Conservation (phyloP, 1,284 basidiomycete species). For the Athelia psychrophila region DNA sequence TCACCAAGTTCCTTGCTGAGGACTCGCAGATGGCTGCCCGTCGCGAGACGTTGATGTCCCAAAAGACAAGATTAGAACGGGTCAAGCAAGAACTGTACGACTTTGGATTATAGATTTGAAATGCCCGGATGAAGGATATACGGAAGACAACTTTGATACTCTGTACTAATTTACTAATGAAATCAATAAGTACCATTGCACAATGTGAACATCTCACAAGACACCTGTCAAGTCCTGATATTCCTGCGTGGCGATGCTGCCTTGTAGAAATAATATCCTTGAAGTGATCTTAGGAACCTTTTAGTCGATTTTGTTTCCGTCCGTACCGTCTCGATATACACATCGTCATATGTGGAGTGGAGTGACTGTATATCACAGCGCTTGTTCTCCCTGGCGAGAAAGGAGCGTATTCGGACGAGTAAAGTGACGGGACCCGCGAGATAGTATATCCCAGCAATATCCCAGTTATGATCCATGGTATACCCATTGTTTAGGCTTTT, state of each 20-base stretch:
- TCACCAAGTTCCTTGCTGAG: conserved; percentile 39
- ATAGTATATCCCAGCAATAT: conserved; percentile 68
- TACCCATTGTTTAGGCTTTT: too few relatives aligned
- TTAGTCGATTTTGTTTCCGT: conserved; percentile 36
- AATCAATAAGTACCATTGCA: too few relatives aligned
- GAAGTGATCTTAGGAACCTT: conserved; percentile 51
- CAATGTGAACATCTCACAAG: conserved; percentile 55
- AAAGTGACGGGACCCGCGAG: conserved; percentile 49
- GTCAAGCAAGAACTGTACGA: background rate
- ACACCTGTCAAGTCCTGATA: conserved; percentile 71
- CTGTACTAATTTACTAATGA: too few relatives aligned
- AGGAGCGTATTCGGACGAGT: conserved; percentile 55
- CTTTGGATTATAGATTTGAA: background rate
- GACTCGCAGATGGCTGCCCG: conserved; percentile 32
- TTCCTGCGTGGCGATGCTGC: conserved; percentile 28
- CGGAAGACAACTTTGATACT: too few relatives aligned
- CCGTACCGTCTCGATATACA: conserved; percentile 52
- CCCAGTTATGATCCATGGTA: conserved; percentile 70
- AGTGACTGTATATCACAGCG: conserved; percentile 51
- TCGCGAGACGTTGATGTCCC: conserved; percentile 31
- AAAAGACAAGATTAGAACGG: conserved; percentile 26
- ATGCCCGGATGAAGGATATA: too few relatives aligned
- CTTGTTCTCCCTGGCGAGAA: conserved; percentile 65
- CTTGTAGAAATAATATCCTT: conserved; percentile 6
- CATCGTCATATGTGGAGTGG: conserved; percentile 62